Conservation (phyloP, 768 basidiomycete genomes). For the Daedaleopsis sinensis region DNA sequence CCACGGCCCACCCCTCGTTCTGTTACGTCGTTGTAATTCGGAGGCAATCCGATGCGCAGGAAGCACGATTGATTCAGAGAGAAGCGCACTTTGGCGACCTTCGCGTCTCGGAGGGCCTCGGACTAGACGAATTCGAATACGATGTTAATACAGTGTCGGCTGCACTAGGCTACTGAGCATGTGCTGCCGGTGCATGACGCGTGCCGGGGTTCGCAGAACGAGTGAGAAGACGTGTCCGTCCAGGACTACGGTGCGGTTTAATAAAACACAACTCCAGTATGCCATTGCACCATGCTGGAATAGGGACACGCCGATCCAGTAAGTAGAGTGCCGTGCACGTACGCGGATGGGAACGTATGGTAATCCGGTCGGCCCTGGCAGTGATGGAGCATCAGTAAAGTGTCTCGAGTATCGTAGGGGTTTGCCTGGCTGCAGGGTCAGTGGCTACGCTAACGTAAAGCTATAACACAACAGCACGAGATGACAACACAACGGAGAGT, state of each 20-base stretch:
- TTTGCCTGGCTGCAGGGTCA: background rate
- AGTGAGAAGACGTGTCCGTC: background rate
- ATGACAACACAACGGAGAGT: constrained; percentile 1
- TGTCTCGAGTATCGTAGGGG: background rate
- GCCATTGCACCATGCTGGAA: background rate
- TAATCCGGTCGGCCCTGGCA: background rate
- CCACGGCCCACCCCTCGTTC: background rate
- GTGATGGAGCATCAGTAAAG: background rate
- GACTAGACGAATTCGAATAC: background rate
- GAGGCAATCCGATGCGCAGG: background rate
- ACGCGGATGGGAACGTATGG: background rate
- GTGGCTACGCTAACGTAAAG: background rate
- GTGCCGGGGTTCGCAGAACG: background rate
- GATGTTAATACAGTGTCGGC: background rate
- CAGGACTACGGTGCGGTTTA: background rate
- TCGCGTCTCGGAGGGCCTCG: background rate
- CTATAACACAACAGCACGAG: background rate
- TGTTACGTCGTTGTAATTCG: background rate
- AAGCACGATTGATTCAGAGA: background rate
- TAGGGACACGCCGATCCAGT: background rate
- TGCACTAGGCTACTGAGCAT: background rate
- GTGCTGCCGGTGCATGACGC: background rate
- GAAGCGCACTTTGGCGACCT: background rate
- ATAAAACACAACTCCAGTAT: constrained; percentile 1
- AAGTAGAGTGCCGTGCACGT: background rate